These are phyloP conservation scores for Raphanus hybrid DNA, from an alignment of 441 rosid species.

Conservation along the genomic window DNA sequence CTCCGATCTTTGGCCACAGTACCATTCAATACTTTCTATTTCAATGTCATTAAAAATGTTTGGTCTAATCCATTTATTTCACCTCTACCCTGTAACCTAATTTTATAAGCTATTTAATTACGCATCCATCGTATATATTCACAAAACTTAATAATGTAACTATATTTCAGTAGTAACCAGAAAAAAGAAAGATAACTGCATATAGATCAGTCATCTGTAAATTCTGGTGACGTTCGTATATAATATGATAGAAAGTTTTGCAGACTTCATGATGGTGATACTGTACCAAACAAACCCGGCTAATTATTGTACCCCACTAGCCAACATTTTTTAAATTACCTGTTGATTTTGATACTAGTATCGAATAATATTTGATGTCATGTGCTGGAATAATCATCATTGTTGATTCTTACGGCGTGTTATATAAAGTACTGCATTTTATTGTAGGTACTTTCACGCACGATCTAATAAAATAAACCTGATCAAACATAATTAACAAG, in stretches of 20 bases:
- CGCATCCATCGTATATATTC: slow-evolving; percentile 1
- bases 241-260: neutral
- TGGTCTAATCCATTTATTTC: slow-evolving; percentile 35
- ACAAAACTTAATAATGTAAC: neutral
- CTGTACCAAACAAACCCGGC: slow-evolving; percentile 25
- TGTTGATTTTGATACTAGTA: slow-evolving; percentile 22
- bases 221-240: neutral
- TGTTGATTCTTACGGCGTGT: slow-evolving; percentile 44
- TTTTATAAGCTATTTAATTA: slow-evolving; percentile 29
- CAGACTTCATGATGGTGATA: slow-evolving; percentile 5
- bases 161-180: neutral
- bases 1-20: slow-evolving; percentile 26
- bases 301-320: slow-evolving; percentile 45
- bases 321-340: slow-evolving; percentile 24
- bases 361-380: slow-evolving; percentile 24
- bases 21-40: slow-evolving; percentile 31
- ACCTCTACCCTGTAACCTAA: slow-evolving; percentile 41
- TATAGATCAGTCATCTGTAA: neutral
- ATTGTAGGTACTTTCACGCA: slow-evolving; percentile 37
- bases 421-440: slow-evolving; percentile 34
- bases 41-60: slow-evolving; percentile 31
- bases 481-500: slow-evolving; percentile 8
- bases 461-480: slow-evolving; percentile 38
- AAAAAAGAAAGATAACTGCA: neutral
- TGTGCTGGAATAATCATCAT: slow-evolving; percentile 24